phyloP scores from a whole-genome alignment of 306 rosid species.

The Albizia julibrissin region DNA sequence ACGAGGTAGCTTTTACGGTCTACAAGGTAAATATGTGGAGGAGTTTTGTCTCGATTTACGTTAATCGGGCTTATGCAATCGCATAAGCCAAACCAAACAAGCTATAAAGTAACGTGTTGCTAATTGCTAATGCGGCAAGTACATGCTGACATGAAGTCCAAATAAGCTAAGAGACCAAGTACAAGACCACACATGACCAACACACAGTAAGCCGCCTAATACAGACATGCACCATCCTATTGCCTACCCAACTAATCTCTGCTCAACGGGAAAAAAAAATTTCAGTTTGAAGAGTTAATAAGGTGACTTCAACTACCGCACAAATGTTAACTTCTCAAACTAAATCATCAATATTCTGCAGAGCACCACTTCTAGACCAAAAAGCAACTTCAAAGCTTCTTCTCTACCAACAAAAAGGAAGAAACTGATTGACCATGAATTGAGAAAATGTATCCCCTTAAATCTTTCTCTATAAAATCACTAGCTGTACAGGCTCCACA shows the following conservation, averaged over 20 bases:
- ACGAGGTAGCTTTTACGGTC: no score
- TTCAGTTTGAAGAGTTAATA: background rate
- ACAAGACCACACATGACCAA: background rate
- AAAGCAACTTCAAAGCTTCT: background rate
- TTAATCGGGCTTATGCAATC: no score
- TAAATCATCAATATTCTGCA: background rate
- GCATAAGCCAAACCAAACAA: no score
- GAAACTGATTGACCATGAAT: background rate
- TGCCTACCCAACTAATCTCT: background rate
- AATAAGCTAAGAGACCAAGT: background rate
- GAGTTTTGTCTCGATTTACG: no score
- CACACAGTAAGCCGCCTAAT: background rate
- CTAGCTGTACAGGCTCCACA: background rate
- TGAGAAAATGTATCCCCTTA: background rate
- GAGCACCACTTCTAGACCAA: background rate
- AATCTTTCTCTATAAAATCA: background rate
- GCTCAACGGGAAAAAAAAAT: background rate
- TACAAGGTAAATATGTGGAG: no score
- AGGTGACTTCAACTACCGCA: background rate
- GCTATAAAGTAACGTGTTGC: background rate
- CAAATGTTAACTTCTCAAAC: background rate
- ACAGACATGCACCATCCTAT: background rate
- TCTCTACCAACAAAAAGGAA: background rate
- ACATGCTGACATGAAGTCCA: background rate
- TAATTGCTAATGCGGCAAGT: background rate